These are phyloP conservation scores for Cetraspora pellucida DNA, from an alignment of 192 early-diverging fungal genomes.

Conservation along the genomic window DNA sequence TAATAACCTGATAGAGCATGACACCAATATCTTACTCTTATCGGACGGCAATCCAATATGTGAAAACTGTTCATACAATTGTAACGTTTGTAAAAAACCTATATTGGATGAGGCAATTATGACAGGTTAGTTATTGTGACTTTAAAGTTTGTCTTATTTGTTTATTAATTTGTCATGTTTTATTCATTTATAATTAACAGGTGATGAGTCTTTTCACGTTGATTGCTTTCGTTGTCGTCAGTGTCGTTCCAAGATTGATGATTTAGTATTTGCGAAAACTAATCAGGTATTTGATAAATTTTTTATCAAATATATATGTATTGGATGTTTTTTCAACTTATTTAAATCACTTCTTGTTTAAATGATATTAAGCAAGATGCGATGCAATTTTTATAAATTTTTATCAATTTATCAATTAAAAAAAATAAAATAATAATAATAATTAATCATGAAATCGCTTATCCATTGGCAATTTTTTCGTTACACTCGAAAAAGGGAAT, in stretches of 20 bases:
- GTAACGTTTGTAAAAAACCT: constrained; percentile 69
- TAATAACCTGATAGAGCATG: constrained; percentile 67
- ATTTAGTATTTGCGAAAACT: constrained; percentile 79
- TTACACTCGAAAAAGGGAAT: constrained; percentile 55
- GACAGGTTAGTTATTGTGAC: constrained; percentile 55
- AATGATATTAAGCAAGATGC: no score
- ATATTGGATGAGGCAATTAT: constrained; percentile 86
- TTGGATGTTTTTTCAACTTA: background rate
- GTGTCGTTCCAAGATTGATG: constrained; percentile 73
- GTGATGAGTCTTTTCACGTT: constrained; percentile 77
- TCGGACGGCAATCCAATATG: constrained; percentile 84
- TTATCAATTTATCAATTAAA: no score
- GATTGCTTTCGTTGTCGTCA: constrained; percentile 79
- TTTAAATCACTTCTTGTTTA: background rate
- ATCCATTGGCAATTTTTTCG: no score
- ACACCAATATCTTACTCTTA: constrained; percentile 74
- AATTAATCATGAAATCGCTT: no score
- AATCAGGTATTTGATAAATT: constrained; percentile 53
- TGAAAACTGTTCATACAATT: constrained; percentile 79
- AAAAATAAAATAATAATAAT: no score
- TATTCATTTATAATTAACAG: constrained; percentile 32
- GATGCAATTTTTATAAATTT: no score
- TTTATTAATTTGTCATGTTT: background rate
- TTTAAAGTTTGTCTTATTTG: background rate
- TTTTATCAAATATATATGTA: background rate